Conservation (phyloP, 257 asterid genomes). For the Salvia splendens region DNA sequence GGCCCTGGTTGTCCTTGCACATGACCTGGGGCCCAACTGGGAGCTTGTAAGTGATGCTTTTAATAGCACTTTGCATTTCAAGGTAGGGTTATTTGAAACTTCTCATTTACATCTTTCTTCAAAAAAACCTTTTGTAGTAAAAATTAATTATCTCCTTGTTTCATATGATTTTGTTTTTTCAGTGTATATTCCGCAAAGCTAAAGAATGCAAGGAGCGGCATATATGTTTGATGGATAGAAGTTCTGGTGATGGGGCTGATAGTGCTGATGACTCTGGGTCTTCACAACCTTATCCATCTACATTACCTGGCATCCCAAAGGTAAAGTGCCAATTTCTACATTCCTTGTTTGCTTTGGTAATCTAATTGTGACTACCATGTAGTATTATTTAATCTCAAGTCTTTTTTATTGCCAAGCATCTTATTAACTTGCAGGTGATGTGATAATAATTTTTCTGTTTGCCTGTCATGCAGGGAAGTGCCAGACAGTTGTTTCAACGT, state of each 20-base stretch:
- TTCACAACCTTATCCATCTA: constrained; percentile 68
- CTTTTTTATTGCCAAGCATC: background rate
- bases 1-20: constrained; percentile 75
- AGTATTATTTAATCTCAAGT: constrained; percentile 12
- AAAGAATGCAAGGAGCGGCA: constrained; percentile 96
- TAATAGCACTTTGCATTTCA: constrained; percentile 81
- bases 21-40: constrained; percentile 68
- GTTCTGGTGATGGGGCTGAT: constrained; percentile 88
- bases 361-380: constrained; percentile 18
- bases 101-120: constrained; percentile 21
- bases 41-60: constrained; percentile 96
- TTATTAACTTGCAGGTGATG: constrained; percentile 18
- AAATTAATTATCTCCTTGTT: constrained; percentile 3
- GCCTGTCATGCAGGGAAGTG: constrained; percentile 79
- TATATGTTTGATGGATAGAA: constrained; percentile 64
- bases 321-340: constrained; percentile 39
- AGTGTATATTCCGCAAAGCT: constrained; percentile 88
- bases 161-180: constrained; percentile 31
- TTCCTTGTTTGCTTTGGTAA: constrained; percentile 24
- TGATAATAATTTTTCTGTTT: constrained; percentile 22
- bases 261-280: constrained; percentile 55
- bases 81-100: constrained; percentile 52
- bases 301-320: constrained; percentile 97
- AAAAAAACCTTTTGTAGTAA: constrained; percentile 10
- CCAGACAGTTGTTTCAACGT: constrained; percentile 91